A percentile compares a stretch with the other conserved stretches of the same genome.
Evolutionary conservation across 331 rosid species (phyloP).

Genomic region (Rosa hybrid): DNA sequence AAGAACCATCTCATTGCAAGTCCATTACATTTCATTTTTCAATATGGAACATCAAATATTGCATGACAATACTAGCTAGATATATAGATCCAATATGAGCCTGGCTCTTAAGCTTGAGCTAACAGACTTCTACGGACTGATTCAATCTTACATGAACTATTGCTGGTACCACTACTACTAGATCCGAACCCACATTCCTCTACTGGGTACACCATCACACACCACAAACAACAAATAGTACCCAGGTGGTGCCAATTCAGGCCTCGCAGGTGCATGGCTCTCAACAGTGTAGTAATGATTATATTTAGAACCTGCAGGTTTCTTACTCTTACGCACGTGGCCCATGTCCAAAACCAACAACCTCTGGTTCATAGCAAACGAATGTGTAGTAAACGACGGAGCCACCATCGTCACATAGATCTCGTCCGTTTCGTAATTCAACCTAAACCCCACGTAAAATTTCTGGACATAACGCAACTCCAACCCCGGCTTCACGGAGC

Average conservation of each 20-base stretch:
- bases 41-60: too few relatives aligned
- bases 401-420: conserved; percentile 34
- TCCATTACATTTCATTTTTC: too few relatives aligned
- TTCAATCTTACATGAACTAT: neutral
- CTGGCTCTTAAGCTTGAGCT: too few relatives aligned
- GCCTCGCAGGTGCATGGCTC: conserved; percentile 26
- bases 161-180: neutral
- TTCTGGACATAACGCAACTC: conserved; percentile 15
- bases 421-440: neutral
- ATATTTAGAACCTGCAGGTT: neutral
- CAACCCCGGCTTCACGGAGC: conserved; percentile 12
- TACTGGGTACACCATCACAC: conserved; percentile 31
- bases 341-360: conserved; percentile 25
- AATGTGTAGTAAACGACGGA: conserved; percentile 42
- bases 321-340: neutral
- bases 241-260: conserved; percentile 36
- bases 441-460: conserved; percentile 13
- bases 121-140: too few relatives aligned
- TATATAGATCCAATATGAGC: too few relatives aligned
- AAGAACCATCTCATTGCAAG: too few relatives aligned
- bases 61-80: too few relatives aligned
- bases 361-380: conserved; percentile 44
- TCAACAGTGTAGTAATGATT: conserved; percentile 9
- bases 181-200: conserved; percentile 34
- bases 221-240: conserved; percentile 37